Evolutionary conservation across 495 filamentous ascomycete genomes (phyloP), one percentile per base, ranked within the genome.

Genomic region (Neurospora sp.): DNA sequence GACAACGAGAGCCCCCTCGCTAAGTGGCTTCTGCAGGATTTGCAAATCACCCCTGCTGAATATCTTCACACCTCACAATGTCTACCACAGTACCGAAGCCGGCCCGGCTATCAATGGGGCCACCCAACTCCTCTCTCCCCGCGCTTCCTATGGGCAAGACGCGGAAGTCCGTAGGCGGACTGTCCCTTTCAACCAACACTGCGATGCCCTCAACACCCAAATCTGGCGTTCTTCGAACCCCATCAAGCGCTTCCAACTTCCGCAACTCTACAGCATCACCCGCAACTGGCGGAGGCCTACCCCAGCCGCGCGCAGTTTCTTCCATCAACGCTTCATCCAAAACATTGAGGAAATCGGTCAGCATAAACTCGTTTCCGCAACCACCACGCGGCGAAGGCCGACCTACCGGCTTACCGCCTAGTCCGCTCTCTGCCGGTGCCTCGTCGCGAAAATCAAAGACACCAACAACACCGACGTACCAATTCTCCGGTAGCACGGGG

Each of bases 321-420:
- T 83, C 80, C 9, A 72, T 84, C 59, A 88, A 86, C 70, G 83
- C 86, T 10, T 82, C 88, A 9, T 81, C 84, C 9, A 93, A 88
- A 77, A 88, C 87, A n/a, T 77, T 97, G 71, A 88, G 94, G 73
- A 93, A 93, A 77, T 92, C 91, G 0, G 91, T 96, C 73, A 97
- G 93, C 81, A 96, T 97, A 74, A 93, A 93, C 71, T 89, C 93
- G 1, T 97, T 97, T 78, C 94, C 94, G n/a, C 92, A 95, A 73
- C 94, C 94, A 39, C 94, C 94, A 22, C 90, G 89, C 72, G 85
- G 86, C 5, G 85, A 83, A 48, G 82, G 86, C 42, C 85, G 88
- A 72, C 78, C 83, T 61, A 75, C 82, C 42, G 91, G 86, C 78
- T 81, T 88, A 5, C 87, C 88, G 17, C 86, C 87, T 16, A 92